Percentiles rank a stretch among this genome's conserved stretches.
Conservation (phyloP, 352 stramenopile genomes). For the Hyaloperonospora arabidopsidis region DNA sequence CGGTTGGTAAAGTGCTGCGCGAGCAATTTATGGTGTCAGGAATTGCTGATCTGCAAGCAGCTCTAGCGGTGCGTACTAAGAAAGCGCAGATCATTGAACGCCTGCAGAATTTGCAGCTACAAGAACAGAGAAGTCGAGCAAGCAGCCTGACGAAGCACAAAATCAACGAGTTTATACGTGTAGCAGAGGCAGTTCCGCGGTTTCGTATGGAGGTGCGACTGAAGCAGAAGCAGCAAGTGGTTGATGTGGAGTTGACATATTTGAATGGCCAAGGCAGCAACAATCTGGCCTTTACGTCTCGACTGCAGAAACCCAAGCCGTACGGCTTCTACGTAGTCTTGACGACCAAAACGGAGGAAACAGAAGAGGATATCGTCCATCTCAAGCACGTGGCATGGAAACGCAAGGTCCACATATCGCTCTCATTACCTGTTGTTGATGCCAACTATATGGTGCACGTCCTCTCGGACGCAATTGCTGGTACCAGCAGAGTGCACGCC, state of each 20-base stretch:
- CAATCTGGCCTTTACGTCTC: constrained; percentile 30
- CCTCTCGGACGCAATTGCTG: constrained; percentile 48
- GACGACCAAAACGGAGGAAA: constrained; percentile 17
- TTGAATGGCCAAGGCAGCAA: constrained; percentile 26
- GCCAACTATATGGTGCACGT: constrained; percentile 33
- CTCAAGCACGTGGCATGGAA: constrained; percentile 60
- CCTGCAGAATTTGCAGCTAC: constrained; percentile 22
- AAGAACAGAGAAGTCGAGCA: constrained; percentile 11
- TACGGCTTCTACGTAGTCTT: constrained; percentile 73
- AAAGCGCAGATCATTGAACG: constrained; percentile 31
- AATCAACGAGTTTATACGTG: constrained; percentile 39
- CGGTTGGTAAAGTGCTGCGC: constrained; percentile 25
- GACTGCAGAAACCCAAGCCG: constrained; percentile 55
- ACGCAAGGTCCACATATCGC: constrained; percentile 26
- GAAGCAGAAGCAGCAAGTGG: constrained; percentile 18
- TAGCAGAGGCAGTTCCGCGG: constrained; percentile 37
- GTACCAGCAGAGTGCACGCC: constrained; percentile 29
- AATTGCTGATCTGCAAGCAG: constrained; percentile 31
- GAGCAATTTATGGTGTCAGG: constrained; percentile 24
- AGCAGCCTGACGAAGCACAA: constrained; percentile 28
- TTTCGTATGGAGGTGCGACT: constrained; percentile 26
- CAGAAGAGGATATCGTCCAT: constrained; percentile 33
- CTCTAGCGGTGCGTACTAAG: constrained; percentile 23
- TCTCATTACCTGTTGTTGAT: constrained; percentile 20
- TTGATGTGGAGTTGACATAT: constrained; percentile 36